Evolutionary conservation across 352 stramenopile species (phyloP), one percentile per base, ranked within the genome.

Genomic region (Phytopythium oedochilum): DNA sequence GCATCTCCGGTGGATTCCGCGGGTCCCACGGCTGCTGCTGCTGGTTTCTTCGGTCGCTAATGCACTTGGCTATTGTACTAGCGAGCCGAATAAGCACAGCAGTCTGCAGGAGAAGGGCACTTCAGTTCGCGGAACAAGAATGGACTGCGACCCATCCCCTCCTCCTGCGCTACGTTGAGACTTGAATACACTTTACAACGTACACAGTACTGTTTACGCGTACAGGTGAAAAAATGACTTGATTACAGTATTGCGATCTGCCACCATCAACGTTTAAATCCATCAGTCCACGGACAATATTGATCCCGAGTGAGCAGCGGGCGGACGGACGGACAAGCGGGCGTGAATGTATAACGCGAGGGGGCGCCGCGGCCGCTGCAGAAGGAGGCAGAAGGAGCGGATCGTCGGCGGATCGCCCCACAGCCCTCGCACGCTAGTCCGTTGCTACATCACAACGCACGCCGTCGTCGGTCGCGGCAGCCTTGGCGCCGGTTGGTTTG

Each of bases 1-100:
- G 36, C 36, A 43, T 43, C 36, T 43, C 18, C 36, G 36, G 36
- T 45, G 25, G 39, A 45, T 45, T 45, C 39, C 20, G n/a, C 39
- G 10, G n/a, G 18, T 45, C 39, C 39, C 39, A 45, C 39, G 39
- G 9, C 39, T n/a, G n/a, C n/a, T n/a, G n/a, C n/a, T n/a, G n/a
- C n/a, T n/a, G n/a, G n/a, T n/a, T n/a, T n/a, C n/a, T n/a, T n/a
- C n/a, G n/a, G n/a, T n/a, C n/a, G n/a, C n/a, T n/a, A n/a, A n/a
- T n/a, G n/a, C n/a, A n/a, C n/a, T n/a, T n/a, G n/a, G n/a, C n/a
- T n/a, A n/a, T n/a, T n/a, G n/a, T n/a, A n/a, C n/a, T n/a, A n/a
- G n/a, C n/a, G n/a, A n/a, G n/a, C n/a, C n/a, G n/a, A n/a, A n/a
- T n/a, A n/a, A n/a, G n/a, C n/a, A n/a, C n/a, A n/a, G n/a, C n/a